Conservation (phyloP, 1,284 basidiomycete genomes). For the Austroboletus niveus region DNA sequence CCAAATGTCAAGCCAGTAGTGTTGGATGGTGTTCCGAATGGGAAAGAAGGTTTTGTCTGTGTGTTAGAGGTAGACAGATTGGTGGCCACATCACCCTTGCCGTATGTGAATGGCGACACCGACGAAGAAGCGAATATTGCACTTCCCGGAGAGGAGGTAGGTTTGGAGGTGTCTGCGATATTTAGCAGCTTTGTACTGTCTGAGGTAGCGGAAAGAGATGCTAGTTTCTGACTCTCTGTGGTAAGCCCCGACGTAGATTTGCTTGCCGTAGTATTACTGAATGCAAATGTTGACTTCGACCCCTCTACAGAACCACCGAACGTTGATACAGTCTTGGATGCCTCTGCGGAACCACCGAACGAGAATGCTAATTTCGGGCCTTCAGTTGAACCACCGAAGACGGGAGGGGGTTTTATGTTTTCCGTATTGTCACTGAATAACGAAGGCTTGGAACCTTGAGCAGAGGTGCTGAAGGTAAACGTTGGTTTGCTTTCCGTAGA, state of each 20-base stretch:
- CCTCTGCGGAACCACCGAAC: conserved; percentile 11
- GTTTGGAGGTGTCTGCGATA: conserved; percentile 1
- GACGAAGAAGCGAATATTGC: conserved; percentile 8
- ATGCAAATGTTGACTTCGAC: conserved; percentile 6
- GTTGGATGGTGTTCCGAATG: conserved; percentile 16
- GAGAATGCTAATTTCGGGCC: conserved; percentile 9
- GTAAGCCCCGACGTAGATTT: not conserved
- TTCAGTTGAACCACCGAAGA: conserved; percentile 9
- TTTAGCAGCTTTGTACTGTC: not conserved
- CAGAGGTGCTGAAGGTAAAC: conserved; percentile 15
- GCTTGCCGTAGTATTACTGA: not conserved
- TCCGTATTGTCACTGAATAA: conserved; percentile 11
- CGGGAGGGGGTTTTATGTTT: conserved; percentile 5
- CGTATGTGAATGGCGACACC: conserved; percentile 18
- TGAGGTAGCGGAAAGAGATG: not conserved
- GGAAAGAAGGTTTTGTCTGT: conserved; percentile 20
- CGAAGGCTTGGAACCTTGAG: conserved; percentile 7
- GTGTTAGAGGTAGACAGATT: conserved; percentile 8
- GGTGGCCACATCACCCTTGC: conserved; percentile 18
- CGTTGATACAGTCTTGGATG: conserved; percentile 5
- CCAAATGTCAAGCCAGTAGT: conserved; percentile 9
- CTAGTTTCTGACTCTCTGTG: conserved; percentile 3
- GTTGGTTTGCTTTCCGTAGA: conserved; percentile 16
- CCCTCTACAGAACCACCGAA: conserved; percentile 6
- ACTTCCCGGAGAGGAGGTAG: conserved; percentile 1